Conservation (phyloP, 2,329 filamentous ascomycete genomes). For the Nigrospora oryzae region DNA sequence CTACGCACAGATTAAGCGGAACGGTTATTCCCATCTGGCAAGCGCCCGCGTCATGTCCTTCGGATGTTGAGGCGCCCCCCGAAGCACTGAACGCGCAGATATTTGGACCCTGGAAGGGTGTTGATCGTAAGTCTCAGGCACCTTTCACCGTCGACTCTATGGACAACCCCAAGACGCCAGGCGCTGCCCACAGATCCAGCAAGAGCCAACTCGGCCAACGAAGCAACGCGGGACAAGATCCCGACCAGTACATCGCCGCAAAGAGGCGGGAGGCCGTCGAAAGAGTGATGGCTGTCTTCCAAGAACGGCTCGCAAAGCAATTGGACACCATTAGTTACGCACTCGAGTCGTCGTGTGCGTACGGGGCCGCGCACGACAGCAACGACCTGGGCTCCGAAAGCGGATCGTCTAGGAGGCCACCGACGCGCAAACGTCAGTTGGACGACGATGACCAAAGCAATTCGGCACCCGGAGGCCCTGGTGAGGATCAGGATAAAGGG, state of each 20-base stretch:
- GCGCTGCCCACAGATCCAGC: constrained; percentile 14
- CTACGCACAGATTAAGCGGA: too few species aligned
- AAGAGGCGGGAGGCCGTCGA: constrained; percentile 16
- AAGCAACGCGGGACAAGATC: constrained; percentile 11
- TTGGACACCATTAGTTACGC: constrained; percentile 18
- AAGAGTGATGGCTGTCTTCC: constrained; percentile 17
- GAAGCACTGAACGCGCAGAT: constrained; percentile 1
- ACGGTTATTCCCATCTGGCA: too few species aligned
- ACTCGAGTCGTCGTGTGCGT: constrained; percentile 15
- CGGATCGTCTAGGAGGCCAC: constrained; percentile 8
- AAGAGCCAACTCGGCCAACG: constrained; percentile 11
- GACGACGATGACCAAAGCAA: constrained; percentile 17
- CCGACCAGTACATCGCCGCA: constrained; percentile 18
- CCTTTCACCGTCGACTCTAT: constrained; percentile 14
- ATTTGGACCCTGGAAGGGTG: not conserved
- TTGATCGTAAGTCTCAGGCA: not conserved
- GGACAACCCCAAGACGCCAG: constrained; percentile 14
- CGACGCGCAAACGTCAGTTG: constrained; percentile 17
- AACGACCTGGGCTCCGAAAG: constrained; percentile 4
- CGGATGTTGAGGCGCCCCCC: not conserved
- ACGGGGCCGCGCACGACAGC: constrained; percentile 1
- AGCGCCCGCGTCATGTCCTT: too few species aligned
- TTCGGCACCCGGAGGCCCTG: constrained; percentile 16
- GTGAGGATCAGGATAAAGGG: constrained; percentile 19
- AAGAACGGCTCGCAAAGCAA: constrained; percentile 19